Percentiles rank a stretch among this genome's conserved stretches.
These are phyloP conservation scores for Cenchrus purpureus DNA, from an alignment of 176 grass and related monocot species.

Conservation along the genomic window DNA sequence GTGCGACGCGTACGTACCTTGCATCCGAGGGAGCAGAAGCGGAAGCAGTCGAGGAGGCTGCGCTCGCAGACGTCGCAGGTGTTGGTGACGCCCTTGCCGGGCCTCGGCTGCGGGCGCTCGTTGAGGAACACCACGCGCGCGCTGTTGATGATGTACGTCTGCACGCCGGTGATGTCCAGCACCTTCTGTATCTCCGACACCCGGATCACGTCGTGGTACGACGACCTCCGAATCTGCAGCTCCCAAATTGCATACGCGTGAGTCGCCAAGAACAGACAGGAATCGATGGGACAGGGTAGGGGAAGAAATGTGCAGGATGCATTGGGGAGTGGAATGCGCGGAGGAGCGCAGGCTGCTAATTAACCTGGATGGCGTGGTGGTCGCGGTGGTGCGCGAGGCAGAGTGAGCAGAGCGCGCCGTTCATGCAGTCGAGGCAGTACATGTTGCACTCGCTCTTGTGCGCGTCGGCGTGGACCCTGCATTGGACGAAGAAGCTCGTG, in stretches of 20 bases:
- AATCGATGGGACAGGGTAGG: not conserved
- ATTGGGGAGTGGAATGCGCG: not conserved
- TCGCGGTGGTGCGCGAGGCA: slow-evolving; percentile 76
- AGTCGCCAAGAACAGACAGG: not conserved
- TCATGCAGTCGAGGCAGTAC: slow-evolving; percentile 92
- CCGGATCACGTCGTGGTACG: slow-evolving; percentile 98
- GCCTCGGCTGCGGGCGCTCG: slow-evolving; percentile 86
- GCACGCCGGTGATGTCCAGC: slow-evolving; percentile 89
- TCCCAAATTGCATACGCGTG: not conserved
- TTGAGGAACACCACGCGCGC: slow-evolving; percentile 98
- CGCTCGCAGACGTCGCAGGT: slow-evolving; percentile 96
- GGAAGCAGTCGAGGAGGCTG: slow-evolving; percentile 96
- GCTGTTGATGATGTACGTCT: slow-evolving; percentile 98
- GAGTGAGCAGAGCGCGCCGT: slow-evolving; percentile 84
- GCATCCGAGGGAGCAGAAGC: slow-evolving; percentile 98
- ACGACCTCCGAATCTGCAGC: slow-evolving; percentile 84
- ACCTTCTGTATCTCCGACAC: slow-evolving; percentile 95
- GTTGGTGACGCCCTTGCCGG: slow-evolving; percentile 97
- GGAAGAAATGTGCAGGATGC: not conserved
- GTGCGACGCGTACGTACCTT: slow-evolving; percentile 46
- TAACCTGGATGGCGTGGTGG: slow-evolving; percentile 90
- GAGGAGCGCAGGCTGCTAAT: not conserved
- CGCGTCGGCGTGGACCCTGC: slow-evolving; percentile 66
- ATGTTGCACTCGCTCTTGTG: slow-evolving; percentile 98
- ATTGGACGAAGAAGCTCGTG: slow-evolving; percentile 94